Conservation (phyloP, 2,329 filamentous ascomycete species). For the Neophaeococcomyces mojaviensis region DNA sequence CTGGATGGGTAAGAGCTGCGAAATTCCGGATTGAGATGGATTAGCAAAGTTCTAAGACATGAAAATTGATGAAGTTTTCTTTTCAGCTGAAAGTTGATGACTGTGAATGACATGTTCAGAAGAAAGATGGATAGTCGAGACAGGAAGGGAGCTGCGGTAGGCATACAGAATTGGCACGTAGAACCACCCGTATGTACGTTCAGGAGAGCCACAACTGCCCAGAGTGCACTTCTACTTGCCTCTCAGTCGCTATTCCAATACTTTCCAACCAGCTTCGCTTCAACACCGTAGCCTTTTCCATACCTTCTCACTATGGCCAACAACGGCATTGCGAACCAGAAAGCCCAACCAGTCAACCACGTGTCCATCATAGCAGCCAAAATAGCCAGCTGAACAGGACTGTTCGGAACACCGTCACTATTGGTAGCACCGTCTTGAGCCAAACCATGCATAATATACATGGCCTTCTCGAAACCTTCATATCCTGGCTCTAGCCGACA, state of each 20-base stretch:
- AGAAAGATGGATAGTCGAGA: no score
- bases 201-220: no score
- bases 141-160: no score
- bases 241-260: neutral
- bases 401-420: neutral
- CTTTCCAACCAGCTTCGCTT: neutral
- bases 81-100: no score
- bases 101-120: no score
- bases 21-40: no score
- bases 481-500: neutral
- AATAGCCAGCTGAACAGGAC: neutral
- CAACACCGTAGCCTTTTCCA: neutral
- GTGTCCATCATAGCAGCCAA: neutral
- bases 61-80: no score
- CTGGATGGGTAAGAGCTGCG: no score
- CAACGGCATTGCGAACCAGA: neutral
- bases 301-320: neutral
- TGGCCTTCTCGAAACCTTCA: constrained; percentile 2
- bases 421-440: neutral
- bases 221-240: no score
- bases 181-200: no score
- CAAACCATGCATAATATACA: constrained; percentile 2
- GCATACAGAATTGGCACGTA: no score
- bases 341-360: neutral
- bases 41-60: no score